Percentiles rank a stretch among this genome's conserved stretches.
phyloP scores from a whole-genome alignment of 73 alveolate genomes.

The Paraurostyla sp. region DNA sequence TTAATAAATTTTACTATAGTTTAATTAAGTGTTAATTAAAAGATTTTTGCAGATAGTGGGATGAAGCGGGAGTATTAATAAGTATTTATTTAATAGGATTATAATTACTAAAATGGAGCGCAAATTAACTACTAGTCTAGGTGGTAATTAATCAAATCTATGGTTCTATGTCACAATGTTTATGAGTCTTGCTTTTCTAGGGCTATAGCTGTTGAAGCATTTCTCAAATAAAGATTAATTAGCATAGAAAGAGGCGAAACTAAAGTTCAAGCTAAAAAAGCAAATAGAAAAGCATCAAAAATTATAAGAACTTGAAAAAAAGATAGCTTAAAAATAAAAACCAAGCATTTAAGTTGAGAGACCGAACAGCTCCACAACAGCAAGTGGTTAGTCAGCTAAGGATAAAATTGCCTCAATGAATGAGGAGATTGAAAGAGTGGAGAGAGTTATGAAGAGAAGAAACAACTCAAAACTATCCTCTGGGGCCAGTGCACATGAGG shows the following conservation, averaged over 20 bases:
- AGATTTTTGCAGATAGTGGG: too few relatives aligned
- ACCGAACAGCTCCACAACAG: neutral
- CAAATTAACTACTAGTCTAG: too few relatives aligned
- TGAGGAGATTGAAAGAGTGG: slow-evolving; percentile 60
- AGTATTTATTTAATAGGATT: too few relatives aligned
- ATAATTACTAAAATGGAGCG: slow-evolving; percentile 19
- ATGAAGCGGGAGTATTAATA: too few relatives aligned
- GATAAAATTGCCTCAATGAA: slow-evolving; percentile 39
- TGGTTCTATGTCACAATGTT: slow-evolving; percentile 36
- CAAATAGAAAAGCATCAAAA: neutral
- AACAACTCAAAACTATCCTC: neutral
- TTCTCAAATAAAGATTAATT: slow-evolving; percentile 8
- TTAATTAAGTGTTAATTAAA: neutral
- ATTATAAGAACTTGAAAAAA: neutral
- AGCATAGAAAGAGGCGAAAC: slow-evolving; percentile 4
- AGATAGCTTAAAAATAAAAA: neutral
- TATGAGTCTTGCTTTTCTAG: neutral
- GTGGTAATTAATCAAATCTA: too few relatives aligned
- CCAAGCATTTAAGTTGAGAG: too few relatives aligned
- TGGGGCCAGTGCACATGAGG: slow-evolving; percentile 31
- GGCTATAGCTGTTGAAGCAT: neutral
- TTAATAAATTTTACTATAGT: neutral
- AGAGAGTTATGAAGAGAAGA: slow-evolving; percentile 39
- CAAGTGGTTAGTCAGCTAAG: neutral
- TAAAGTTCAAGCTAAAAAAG: neutral